Evolutionary conservation across 1,139 yeast species (phyloP).

Genomic region (Suhomyces bokatorum): DNA sequence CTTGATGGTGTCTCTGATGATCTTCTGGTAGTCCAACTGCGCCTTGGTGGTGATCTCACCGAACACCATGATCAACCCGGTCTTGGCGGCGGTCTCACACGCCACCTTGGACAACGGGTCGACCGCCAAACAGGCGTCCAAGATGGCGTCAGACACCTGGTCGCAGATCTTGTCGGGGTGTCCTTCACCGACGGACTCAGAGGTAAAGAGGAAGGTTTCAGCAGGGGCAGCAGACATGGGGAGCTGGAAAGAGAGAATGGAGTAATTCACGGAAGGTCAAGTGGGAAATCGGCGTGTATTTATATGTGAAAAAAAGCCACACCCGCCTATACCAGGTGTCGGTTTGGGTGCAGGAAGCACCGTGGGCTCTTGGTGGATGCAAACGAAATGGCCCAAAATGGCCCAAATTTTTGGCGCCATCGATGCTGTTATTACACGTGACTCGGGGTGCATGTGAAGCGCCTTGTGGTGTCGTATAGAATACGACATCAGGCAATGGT

Average conservation of each 20-base stretch:
- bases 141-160: conserved; percentile 97
- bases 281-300: conserved; percentile 8
- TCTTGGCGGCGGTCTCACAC: conserved; percentile 98
- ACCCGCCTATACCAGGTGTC: conserved; percentile 6
- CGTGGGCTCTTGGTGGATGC: conserved; percentile 6
- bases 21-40: conserved; percentile 90
- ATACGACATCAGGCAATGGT: conserved; percentile 1
- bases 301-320: conserved; percentile 11
- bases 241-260: background rate
- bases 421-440: conserved; percentile 13
- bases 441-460: conserved; percentile 8
- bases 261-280: too few relatives aligned
- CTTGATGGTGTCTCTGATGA: conserved; percentile 96
- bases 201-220: conserved; percentile 74
- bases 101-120: conserved; percentile 99
- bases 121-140: conserved; percentile 93
- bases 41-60: conserved; percentile 99
- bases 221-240: conserved; percentile 15
- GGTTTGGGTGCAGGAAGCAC: conserved; percentile 6
- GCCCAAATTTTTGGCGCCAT: conserved; percentile 3
- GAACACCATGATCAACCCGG: conserved; percentile 98
- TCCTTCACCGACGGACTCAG: conserved; percentile 98
- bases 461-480: background rate
- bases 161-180: conserved; percentile 99
- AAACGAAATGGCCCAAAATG: conserved; percentile 3